Conservation (phyloP, 2,329 filamentous ascomycete species). For the Dothiorella sarmentorum region DNA sequence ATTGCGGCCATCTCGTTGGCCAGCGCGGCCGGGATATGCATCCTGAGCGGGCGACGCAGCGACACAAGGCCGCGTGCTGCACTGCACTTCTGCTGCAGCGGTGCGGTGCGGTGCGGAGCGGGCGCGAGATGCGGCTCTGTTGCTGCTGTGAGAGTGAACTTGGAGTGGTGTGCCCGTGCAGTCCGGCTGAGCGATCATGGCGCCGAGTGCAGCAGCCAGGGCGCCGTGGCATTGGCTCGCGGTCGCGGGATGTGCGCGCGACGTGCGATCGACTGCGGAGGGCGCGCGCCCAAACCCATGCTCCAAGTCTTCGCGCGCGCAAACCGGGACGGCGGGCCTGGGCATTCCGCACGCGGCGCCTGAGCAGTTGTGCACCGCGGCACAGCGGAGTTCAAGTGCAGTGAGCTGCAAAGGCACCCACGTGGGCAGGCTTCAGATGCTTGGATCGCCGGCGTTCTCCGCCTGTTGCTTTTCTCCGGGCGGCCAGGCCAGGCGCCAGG, state of each 20-base stretch:
- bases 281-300: background rate
- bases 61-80: background rate
- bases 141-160: no score
- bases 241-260: conserved; percentile 4
- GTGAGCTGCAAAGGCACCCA: no score
- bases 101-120: background rate
- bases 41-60: background rate
- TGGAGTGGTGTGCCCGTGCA: background rate
- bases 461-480: conserved; percentile 15
- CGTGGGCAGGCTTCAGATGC: conserved; percentile 7
- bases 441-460: conserved; percentile 16
- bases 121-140: background rate
- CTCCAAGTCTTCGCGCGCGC: conserved; percentile 9
- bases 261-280: background rate
- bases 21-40: background rate
- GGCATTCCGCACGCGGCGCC: conserved; percentile 2
- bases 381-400: background rate
- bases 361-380: background rate
- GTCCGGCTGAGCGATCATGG: background rate
- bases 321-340: background rate
- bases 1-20: conserved; percentile 2
- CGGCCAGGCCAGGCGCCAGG: conserved; percentile 3
- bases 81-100: background rate
- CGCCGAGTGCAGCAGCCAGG: background rate
- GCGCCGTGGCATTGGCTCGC: conserved; percentile 9